A percentile compares a stretch with the other conserved stretches of the same genome.
Evolutionary conservation across 306 rosid species (phyloP).

Genomic region (Sicyos baderoa): DNA sequence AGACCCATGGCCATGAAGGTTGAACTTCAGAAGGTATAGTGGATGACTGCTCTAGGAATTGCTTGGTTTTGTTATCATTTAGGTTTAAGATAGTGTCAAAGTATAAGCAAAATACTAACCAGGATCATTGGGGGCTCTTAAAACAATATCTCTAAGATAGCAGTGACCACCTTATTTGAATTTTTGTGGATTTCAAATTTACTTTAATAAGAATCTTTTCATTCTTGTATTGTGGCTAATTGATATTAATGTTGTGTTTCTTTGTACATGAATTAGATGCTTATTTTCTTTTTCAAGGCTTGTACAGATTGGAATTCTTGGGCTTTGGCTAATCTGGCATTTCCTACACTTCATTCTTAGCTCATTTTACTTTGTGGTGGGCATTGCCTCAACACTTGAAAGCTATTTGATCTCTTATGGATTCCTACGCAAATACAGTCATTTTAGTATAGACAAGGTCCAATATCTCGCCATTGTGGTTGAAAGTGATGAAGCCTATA

Average conservation of each 20-base stretch:
- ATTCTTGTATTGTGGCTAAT: not conserved
- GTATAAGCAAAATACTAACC: not conserved
- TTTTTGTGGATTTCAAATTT: not conserved
- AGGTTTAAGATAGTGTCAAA: not conserved
- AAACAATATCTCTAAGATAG: conserved; percentile 3
- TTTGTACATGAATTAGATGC: conserved; percentile 17
- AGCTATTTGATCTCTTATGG: conserved; percentile 61
- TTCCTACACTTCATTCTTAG: conserved; percentile 45
- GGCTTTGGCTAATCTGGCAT: conserved; percentile 56
- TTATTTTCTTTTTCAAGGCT: conserved; percentile 30
- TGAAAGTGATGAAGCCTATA: conserved; percentile 73
- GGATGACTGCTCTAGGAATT: conserved; percentile 22
- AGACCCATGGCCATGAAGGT: conserved; percentile 20
- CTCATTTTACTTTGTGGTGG: conserved; percentile 34
- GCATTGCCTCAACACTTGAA: conserved; percentile 31
- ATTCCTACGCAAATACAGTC: conserved; percentile 41
- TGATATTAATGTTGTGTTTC: not conserved
- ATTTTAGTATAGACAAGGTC: conserved; percentile 35
- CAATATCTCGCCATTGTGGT: conserved; percentile 63
- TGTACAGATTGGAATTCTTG: conserved; percentile 51
- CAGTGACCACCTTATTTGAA: not conserved
- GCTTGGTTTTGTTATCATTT: conserved; percentile 2
- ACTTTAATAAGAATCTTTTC: not conserved
- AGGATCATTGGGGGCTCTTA: not conserved
- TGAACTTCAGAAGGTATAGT: conserved; percentile 25